These are phyloP conservation scores for Talaromyces sp. DNA, from an alignment of 2,329 filamentous ascomycete species.

Conservation along the genomic window DNA sequence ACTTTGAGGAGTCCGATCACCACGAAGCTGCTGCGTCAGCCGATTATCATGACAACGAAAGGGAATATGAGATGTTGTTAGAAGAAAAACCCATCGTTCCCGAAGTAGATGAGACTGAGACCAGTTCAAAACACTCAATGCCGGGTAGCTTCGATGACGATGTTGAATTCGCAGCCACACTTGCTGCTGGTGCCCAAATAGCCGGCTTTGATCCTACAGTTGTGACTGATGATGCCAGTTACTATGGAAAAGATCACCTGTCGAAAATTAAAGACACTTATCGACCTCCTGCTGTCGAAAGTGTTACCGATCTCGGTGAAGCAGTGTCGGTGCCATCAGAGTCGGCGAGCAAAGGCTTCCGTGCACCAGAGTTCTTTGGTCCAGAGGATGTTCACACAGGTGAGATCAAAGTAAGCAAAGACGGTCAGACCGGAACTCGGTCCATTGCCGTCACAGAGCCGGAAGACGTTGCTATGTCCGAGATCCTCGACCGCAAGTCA, in stretches of 20 bases:
- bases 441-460: neutral
- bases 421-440: neutral
- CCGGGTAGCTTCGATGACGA: constrained; percentile 63
- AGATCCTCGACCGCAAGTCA: neutral
- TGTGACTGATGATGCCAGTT: constrained; percentile 63
- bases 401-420: neutral
- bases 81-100: neutral
- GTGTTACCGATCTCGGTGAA: constrained; percentile 31
- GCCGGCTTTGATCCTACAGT: constrained; percentile 69
- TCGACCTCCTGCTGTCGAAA: constrained; percentile 50
- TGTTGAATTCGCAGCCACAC: constrained; percentile 64
- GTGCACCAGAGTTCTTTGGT: neutral
- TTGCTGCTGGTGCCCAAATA: constrained; percentile 66
- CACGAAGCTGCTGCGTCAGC: constrained; percentile 18
- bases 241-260: constrained; percentile 61
- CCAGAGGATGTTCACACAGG: neutral
- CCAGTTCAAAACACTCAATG: constrained; percentile 5
- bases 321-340: neutral
- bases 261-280: constrained; percentile 56
- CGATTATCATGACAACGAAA: neutral
- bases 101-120: neutral
- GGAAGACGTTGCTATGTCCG: neutral
- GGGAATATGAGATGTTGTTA: neutral
- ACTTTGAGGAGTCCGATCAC: neutral
- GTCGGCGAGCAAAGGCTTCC: neutral